phyloP scores from a whole-genome alignment of 805 yeast species.

The Spathaspora passalidarum region DNA sequence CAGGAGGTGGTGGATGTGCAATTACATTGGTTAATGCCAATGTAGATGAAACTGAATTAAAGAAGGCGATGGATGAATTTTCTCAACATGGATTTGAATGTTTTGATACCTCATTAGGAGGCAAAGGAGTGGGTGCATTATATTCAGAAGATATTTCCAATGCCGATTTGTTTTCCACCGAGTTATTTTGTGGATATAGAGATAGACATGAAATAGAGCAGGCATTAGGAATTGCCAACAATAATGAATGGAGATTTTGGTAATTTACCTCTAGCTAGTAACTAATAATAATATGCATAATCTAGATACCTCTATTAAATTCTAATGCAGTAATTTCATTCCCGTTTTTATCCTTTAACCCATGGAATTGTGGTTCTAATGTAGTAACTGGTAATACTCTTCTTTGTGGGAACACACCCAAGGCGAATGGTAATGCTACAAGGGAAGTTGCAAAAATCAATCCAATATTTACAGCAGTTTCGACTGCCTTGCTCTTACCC shows the following conservation, averaged over 20 bases:
- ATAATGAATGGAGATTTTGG: conserved; percentile 62
- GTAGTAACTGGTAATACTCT: conserved; percentile 54
- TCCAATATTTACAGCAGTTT: conserved; percentile 77
- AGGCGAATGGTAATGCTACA: conserved; percentile 87
- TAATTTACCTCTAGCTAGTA: conserved; percentile 18
- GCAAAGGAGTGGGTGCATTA: conserved; percentile 76
- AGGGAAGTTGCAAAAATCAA: conserved; percentile 83
- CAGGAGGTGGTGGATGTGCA: conserved; percentile 99
- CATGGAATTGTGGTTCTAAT: conserved; percentile 64
- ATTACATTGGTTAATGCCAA: conserved; percentile 69
- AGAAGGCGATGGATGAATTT: conserved; percentile 35
- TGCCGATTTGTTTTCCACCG: conserved; percentile 20
- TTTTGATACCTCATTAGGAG: conserved; percentile 81
- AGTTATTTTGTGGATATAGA: conserved; percentile 35
- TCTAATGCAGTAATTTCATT: conserved; percentile 56
- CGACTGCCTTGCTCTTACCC: conserved; percentile 63
- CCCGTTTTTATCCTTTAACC: conserved; percentile 62
- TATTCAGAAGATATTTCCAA: conserved; percentile 10
- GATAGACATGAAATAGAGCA: conserved; percentile 48
- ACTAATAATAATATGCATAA: background rate
- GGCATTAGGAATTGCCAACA: conserved; percentile 41
- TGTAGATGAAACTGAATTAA: conserved; percentile 29
- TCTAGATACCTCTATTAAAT: conserved; percentile 68
- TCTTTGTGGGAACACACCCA: conserved; percentile 93
- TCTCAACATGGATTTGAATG: conserved; percentile 60